Evolutionary conservation across 1,139 yeast genomes (phyloP).

Genomic region (Debaryomyces singareniensis): DNA sequence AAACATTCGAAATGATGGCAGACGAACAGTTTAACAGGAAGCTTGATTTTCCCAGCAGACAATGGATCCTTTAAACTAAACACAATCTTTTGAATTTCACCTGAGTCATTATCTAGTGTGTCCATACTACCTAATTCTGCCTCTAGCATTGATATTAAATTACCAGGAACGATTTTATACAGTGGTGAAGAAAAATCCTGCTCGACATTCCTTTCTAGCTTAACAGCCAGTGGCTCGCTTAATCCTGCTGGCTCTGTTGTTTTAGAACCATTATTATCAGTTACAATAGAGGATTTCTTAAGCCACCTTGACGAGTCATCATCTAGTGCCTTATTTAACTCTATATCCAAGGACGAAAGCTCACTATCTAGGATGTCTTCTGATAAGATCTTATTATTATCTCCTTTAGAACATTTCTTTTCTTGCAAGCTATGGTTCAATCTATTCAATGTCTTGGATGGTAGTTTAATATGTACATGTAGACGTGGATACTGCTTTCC

Average conservation of each 20-base stretch:
- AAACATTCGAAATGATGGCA: conserved; percentile 44
- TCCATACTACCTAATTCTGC: conserved; percentile 16
- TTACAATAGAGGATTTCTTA: neutral
- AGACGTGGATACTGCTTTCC: conserved; percentile 6
- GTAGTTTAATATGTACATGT: conserved; percentile 12
- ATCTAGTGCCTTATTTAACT: conserved; percentile 5
- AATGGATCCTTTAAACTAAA: conserved; percentile 28
- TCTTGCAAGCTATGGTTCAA: neutral
- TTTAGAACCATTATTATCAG: neutral
- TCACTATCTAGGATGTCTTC: conserved; percentile 5
- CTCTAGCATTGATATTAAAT: conserved; percentile 16
- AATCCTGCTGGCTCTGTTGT: neutral
- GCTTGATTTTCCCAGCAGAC: conserved; percentile 29
- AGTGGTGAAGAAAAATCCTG: conserved; percentile 1
- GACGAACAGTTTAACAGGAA: conserved; percentile 33
- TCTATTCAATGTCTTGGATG: conserved; percentile 6
- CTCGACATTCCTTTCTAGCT: neutral
- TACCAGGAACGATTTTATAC: conserved; percentile 22
- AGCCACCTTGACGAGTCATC: conserved; percentile 1
- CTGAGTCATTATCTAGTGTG: conserved; percentile 18
- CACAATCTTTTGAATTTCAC: conserved; percentile 21
- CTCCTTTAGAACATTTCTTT: neutral
- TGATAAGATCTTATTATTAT: neutral
- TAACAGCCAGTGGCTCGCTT: neutral
- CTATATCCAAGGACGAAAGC: conserved; percentile 8